A percentile compares a stretch with the other conserved stretches of the same genome.
phyloP scores from a whole-genome alignment of 164 flowering plant species.

The Magnolia officinalis region DNA sequence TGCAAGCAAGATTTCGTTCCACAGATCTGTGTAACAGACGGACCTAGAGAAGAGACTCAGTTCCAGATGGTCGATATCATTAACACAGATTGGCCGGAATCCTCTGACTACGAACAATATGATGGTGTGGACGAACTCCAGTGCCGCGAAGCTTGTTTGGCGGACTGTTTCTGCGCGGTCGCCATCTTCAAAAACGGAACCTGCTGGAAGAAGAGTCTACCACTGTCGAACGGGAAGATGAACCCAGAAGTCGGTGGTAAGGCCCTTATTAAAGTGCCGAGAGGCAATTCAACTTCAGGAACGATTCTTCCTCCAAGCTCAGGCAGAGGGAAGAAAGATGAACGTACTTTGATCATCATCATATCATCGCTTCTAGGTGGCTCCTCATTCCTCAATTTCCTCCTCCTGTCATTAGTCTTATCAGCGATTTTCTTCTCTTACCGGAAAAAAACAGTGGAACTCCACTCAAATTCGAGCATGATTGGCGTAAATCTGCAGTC shows the following conservation, averaged over 20 bases:
- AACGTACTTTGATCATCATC: neutral
- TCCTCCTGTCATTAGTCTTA: neutral
- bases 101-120: slow-evolving; percentile 1
- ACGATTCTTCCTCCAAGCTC: neutral
- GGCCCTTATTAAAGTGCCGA: slow-evolving; percentile 18
- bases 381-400: slow-evolving; percentile 9
- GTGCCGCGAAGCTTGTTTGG: slow-evolving; percentile 15
- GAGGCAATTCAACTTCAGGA: slow-evolving; percentile 1
- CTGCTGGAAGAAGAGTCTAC: slow-evolving; percentile 24
- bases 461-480: neutral
- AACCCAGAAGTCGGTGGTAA: slow-evolving; percentile 2
- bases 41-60: neutral
- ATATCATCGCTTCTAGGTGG: slow-evolving; percentile 1
- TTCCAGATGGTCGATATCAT: neutral
- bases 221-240: slow-evolving; percentile 14
- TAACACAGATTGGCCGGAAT: slow-evolving; percentile 7
- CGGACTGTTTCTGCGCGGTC: slow-evolving; percentile 23
- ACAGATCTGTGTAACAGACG: neutral
- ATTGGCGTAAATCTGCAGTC: neutral
- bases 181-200: neutral
- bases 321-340: neutral
- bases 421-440: slow-evolving; percentile 15
- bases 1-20: slow-evolving; percentile 3
- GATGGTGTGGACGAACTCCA: neutral
- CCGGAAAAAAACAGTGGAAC: neutral